phyloP scores from a whole-genome alignment of 345 rosid genomes.

The Firmiana major region DNA sequence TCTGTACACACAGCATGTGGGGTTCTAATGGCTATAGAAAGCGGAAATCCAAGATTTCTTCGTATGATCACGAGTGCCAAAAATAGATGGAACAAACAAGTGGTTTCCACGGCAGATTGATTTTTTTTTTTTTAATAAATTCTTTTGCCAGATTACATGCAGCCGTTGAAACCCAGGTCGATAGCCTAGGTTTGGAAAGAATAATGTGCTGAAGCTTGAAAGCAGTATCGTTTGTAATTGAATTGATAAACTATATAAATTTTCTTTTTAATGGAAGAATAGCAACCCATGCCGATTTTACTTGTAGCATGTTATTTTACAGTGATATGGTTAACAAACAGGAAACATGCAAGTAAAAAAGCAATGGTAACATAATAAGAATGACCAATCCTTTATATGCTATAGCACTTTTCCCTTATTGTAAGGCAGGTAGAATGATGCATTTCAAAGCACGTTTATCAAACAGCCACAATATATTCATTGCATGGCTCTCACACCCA shows the following conservation, averaged over 20 bases:
- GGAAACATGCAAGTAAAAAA: neutral
- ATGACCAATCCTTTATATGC: too few relatives aligned
- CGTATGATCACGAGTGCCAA: neutral
- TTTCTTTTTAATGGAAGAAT: neutral
- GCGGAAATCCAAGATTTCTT: neutral
- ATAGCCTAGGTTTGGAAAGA: neutral
- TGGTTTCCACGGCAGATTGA: neutral
- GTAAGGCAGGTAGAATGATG: too few relatives aligned
- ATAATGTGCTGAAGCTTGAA: neutral
- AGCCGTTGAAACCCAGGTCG: neutral
- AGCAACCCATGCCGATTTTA: neutral
- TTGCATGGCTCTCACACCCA: too few relatives aligned
- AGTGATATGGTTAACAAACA: neutral
- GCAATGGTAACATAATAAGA: neutral
- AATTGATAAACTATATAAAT: too few relatives aligned
- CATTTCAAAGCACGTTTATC: too few relatives aligned
- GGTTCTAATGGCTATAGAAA: slow-evolving; percentile 39
- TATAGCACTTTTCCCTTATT: too few relatives aligned
- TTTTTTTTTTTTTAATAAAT: neutral
- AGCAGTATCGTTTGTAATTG: neutral
- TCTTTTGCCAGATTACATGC: neutral
- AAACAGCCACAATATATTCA: too few relatives aligned
- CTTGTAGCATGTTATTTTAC: neutral
- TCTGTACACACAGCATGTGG: slow-evolving; percentile 79
- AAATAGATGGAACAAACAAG: neutral